Conservation (phyloP, 2,329 filamentous ascomycete genomes). For the Sphaerostilbella broomeana region DNA sequence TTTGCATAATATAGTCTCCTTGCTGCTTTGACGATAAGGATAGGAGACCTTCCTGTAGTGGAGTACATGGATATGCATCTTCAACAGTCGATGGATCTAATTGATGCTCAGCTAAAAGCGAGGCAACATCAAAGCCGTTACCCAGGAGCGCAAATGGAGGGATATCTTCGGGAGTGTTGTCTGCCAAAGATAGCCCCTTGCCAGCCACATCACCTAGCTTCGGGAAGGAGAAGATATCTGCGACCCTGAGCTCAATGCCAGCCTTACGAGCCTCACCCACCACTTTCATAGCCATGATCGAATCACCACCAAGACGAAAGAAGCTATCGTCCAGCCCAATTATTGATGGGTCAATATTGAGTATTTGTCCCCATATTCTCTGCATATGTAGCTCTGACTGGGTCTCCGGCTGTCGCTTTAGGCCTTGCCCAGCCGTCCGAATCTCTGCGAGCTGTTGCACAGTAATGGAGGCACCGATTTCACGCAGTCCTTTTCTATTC, state of each 20-base stretch:
- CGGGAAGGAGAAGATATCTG: slow-evolving; percentile 3
- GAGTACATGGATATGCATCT: slow-evolving; percentile 32
- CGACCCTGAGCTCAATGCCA: not conserved
- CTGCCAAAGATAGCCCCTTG: not conserved
- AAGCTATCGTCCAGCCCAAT: slow-evolving; percentile 1
- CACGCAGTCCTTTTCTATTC: not conserved
- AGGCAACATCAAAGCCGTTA: not conserved
- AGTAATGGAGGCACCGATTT: no score
- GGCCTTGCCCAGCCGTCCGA: not conserved
- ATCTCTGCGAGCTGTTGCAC: not conserved
- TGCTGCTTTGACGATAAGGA: slow-evolving; percentile 21
- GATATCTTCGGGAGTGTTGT: not conserved
- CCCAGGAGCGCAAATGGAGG: slow-evolving; percentile 11
- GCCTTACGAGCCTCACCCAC: slow-evolving; percentile 1
- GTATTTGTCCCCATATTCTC: not conserved
- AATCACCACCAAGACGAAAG: slow-evolving; percentile 4
- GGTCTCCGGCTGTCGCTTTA: slow-evolving; percentile 1
- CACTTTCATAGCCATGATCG: slow-evolving; percentile 1
- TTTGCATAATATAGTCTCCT: slow-evolving; percentile 17
- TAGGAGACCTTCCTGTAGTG: slow-evolving; percentile 32
- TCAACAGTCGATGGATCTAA: slow-evolving; percentile 15
- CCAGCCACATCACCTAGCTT: not conserved
- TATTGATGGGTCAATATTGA: not conserved
- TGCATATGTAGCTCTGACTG: slow-evolving; percentile 1
- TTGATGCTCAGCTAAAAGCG: not conserved